These are phyloP conservation scores for Metschnikowia gruessii DNA, from an alignment of 805 yeast species.

Conservation along the genomic window DNA sequence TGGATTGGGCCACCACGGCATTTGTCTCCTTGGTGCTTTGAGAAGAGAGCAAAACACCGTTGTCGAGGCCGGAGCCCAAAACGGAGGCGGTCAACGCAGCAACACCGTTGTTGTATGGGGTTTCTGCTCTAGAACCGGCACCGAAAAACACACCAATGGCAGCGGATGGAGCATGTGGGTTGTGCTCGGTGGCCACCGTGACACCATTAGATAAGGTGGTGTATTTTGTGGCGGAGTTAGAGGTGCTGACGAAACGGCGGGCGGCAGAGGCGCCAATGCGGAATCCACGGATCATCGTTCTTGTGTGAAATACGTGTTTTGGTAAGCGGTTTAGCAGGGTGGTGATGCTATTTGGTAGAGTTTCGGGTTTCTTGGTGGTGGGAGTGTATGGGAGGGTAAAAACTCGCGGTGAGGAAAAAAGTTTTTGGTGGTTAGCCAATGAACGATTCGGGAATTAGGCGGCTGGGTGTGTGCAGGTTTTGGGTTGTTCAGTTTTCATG, in stretches of 20 bases:
- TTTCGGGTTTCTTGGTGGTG: neutral
- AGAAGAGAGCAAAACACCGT: slow-evolving; percentile 58
- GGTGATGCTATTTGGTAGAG: slow-evolving; percentile 10
- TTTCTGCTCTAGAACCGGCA: slow-evolving; percentile 79
- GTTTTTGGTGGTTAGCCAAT: slow-evolving; percentile 19
- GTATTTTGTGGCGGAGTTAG: slow-evolving; percentile 56
- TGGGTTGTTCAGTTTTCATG: no score
- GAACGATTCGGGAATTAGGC: slow-evolving; percentile 19
- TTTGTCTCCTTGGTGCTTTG: slow-evolving; percentile 61
- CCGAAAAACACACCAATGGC: slow-evolving; percentile 69
- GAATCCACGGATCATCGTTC: slow-evolving; percentile 43
- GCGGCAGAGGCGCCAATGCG: slow-evolving; percentile 32
- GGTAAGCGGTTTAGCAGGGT: slow-evolving; percentile 5
- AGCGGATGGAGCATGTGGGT: slow-evolving; percentile 53
- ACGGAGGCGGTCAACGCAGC: slow-evolving; percentile 59
- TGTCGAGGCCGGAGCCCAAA: slow-evolving; percentile 40
- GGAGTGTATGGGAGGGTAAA: slow-evolving; percentile 1
- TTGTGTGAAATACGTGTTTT: neutral
- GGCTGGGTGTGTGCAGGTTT: slow-evolving; percentile 14
- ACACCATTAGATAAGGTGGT: slow-evolving; percentile 74
- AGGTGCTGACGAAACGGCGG: slow-evolving; percentile 61
- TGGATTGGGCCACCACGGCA: slow-evolving; percentile 55
- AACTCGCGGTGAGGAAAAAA: slow-evolving; percentile 2
- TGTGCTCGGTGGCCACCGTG: slow-evolving; percentile 66
- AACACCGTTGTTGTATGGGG: slow-evolving; percentile 79